Percentiles rank a stretch among this genome's conserved stretches.
These are phyloP conservation scores for Arxiozyma slooffiae DNA, from an alignment of 1,139 yeast species.

Conservation along the genomic window DNA sequence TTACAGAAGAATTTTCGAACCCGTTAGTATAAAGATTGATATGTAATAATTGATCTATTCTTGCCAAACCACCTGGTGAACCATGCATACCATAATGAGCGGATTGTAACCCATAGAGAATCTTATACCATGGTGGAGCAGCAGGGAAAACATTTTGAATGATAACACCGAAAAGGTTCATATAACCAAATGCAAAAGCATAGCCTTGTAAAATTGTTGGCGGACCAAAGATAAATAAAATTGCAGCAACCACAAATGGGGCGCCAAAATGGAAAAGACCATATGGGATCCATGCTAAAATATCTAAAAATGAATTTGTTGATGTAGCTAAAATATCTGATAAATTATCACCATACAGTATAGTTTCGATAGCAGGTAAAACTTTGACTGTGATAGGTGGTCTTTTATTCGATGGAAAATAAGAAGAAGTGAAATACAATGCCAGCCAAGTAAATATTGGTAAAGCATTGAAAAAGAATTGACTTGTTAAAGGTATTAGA, in stretches of 20 bases:
- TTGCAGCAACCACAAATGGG: conserved; percentile 77
- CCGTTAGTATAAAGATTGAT: conserved; percentile 79
- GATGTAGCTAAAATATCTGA: conserved; percentile 76
- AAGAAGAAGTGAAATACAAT: conserved; percentile 68
- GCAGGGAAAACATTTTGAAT: conserved; percentile 81
- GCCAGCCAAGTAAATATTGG: conserved; percentile 88
- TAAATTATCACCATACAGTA: conserved; percentile 86
- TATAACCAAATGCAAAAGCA: conserved; percentile 95
- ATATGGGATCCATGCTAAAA: conserved; percentile 92
- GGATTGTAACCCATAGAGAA: conserved; percentile 72
- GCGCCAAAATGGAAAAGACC: conserved; percentile 83
- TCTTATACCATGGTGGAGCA: conserved; percentile 98
- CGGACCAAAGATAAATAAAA: conserved; percentile 81
- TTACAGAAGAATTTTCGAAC: conserved; percentile 79
- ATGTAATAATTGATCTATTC: conserved; percentile 77
- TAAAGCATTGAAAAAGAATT: conserved; percentile 74
- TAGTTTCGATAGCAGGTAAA: conserved; percentile 89
- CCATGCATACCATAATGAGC: conserved; percentile 91
- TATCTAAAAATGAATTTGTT: conserved; percentile 58
- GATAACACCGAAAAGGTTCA: conserved; percentile 79
- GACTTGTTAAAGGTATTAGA: conserved; percentile 67
- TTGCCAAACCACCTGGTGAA: conserved; percentile 90
- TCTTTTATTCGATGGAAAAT: conserved; percentile 67
- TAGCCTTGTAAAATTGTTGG: conserved; percentile 81
- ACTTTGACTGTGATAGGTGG: conserved; percentile 88